Conservation (phyloP, 345 rosid species). For the Acer negundo region DNA sequence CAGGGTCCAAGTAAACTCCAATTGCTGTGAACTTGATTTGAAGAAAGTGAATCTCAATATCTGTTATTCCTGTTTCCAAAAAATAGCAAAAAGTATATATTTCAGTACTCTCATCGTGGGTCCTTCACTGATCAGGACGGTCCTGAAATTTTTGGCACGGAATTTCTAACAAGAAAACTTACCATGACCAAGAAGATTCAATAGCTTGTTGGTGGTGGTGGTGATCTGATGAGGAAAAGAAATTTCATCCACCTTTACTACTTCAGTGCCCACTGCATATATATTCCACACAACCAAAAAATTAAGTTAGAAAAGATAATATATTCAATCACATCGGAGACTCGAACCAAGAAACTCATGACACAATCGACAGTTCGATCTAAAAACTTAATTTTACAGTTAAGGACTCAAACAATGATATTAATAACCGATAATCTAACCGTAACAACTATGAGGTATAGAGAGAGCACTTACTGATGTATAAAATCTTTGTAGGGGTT, state of each 20-base stretch:
- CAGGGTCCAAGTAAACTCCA: slow-evolving; percentile 85
- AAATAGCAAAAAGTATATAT: background rate
- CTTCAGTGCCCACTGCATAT: slow-evolving; percentile 69
- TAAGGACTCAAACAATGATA: no score
- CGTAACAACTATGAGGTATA: background rate
- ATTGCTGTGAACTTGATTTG: slow-evolving; percentile 95
- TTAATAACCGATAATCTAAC: background rate
- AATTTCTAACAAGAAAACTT: background rate
- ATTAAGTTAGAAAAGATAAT: background rate
- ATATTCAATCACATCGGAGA: background rate
- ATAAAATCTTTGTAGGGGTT: background rate
- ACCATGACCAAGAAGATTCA: slow-evolving; percentile 77
- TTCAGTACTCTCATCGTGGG: background rate
- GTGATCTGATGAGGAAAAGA: slow-evolving; percentile 66
- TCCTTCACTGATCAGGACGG: no score
- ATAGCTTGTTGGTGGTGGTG: slow-evolving; percentile 50
- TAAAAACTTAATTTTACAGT: no score
- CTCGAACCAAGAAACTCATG: background rate
- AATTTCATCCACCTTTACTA: slow-evolving; percentile 69
- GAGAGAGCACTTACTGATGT: slow-evolving; percentile 4
- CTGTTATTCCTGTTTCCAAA: slow-evolving; percentile 69
- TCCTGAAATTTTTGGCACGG: no score
- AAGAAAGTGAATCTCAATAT: slow-evolving; percentile 88
- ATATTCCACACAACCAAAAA: background rate
- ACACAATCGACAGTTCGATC: no score